Evolutionary conservation across 495 filamentous ascomycete genomes (phyloP).

Genomic region (Podospora conica): DNA sequence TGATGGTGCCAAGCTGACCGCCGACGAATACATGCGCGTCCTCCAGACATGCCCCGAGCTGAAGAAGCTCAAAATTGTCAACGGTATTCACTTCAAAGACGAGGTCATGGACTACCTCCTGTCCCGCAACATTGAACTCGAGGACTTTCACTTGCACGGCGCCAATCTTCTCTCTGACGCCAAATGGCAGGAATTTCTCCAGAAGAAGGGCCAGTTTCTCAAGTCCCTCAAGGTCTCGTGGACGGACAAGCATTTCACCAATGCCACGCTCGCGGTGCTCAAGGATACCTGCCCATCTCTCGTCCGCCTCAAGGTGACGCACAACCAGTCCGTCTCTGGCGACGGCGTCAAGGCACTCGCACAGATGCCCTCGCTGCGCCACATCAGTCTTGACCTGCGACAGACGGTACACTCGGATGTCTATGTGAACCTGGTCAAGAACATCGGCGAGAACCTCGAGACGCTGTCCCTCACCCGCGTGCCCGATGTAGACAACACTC

Average conservation of each 20-base stretch:
- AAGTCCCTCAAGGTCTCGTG: slow-evolving; percentile 64
- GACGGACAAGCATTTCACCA: slow-evolving; percentile 58
- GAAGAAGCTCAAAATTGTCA: slow-evolving; percentile 62
- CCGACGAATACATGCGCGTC: slow-evolving; percentile 71
- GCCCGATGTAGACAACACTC: slow-evolving; percentile 48
- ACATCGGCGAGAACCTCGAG: slow-evolving; percentile 53
- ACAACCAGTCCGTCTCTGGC: slow-evolving; percentile 46
- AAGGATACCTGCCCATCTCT: slow-evolving; percentile 54
- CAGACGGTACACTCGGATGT: slow-evolving; percentile 47
- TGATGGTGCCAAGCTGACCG: slow-evolving; percentile 68
- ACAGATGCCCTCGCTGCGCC: slow-evolving; percentile 53
- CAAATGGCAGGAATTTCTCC: slow-evolving; percentile 63
- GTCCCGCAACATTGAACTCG: slow-evolving; percentile 57
- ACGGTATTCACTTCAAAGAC: slow-evolving; percentile 86
- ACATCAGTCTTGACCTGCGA: slow-evolving; percentile 63
- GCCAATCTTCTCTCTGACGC: slow-evolving; percentile 71
- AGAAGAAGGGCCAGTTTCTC: slow-evolving; percentile 53
- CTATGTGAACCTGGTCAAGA: slow-evolving; percentile 54
- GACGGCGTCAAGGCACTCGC: slow-evolving; percentile 48
- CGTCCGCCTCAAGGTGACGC: slow-evolving; percentile 62
- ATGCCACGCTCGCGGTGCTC: slow-evolving; percentile 52
- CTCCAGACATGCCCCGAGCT: slow-evolving; percentile 68
- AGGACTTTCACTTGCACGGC: slow-evolving; percentile 60
- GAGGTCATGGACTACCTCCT: slow-evolving; percentile 70
- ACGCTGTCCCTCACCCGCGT: slow-evolving; percentile 69